Evolutionary conservation across 2,329 filamentous ascomycete genomes (phyloP).

Genomic region (Monilinia polystroma): DNA sequence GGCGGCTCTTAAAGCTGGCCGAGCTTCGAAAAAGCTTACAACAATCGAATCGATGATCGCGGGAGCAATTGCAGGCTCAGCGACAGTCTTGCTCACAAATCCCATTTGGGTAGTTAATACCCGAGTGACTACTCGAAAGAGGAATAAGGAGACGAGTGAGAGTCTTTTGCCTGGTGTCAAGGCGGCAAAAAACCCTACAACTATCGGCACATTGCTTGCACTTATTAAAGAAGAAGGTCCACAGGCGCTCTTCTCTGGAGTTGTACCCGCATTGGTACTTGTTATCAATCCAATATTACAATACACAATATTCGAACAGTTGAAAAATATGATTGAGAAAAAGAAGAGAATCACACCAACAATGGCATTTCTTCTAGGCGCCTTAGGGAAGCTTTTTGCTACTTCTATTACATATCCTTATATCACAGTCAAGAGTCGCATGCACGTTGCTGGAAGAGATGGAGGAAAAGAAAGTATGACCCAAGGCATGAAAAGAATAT

Average conservation of each 20-base stretch:
- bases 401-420: constrained; percentile 96
- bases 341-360: constrained; percentile 72
- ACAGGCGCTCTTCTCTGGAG: constrained; percentile 82
- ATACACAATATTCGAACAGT: constrained; percentile 97
- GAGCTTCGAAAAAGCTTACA: constrained; percentile 77
- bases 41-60: constrained; percentile 94
- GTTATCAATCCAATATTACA: constrained; percentile 98
- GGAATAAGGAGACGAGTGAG: constrained; percentile 47
- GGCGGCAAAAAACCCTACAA: constrained; percentile 61
- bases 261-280: constrained; percentile 86
- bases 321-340: constrained; percentile 88
- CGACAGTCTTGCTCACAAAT: constrained; percentile 94
- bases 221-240: constrained; percentile 83
- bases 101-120: constrained; percentile 99
- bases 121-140: constrained; percentile 88
- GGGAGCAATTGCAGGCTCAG: constrained; percentile 87
- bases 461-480: constrained; percentile 79
- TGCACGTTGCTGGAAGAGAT: constrained; percentile 82
- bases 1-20: constrained; percentile 70
- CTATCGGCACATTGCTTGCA: constrained; percentile 75
- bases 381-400: constrained; percentile 89
- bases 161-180: constrained; percentile 46
- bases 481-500: constrained; percentile 72
- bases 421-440: constrained; percentile 97
- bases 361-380: constrained; percentile 87